phyloP scores from a whole-genome alignment of 495 filamentous ascomycete genomes.

The Usnea hakonensis region DNA sequence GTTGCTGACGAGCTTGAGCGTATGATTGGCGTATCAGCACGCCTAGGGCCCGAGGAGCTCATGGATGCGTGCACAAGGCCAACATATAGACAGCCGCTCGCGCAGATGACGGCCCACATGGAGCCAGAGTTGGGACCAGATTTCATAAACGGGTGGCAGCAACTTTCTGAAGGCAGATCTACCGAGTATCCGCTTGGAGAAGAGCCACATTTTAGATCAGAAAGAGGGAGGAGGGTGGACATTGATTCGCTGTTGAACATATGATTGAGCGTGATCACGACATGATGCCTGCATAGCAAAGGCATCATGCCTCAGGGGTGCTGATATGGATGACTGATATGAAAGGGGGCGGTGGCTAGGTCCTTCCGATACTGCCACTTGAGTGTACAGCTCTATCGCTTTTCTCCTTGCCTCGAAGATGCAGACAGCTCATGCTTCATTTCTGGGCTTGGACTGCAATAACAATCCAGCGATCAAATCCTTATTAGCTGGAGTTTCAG shows the following conservation, averaged over 20 bases:
- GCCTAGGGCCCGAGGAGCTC: conserved; percentile 25
- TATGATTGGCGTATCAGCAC: conserved; percentile 6
- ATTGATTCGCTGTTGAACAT: conserved; percentile 13
- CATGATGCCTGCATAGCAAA: conserved; percentile 1
- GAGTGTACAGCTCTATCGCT: background rate
- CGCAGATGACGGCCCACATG: conserved; percentile 20
- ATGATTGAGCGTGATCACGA: background rate
- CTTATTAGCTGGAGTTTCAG: background rate
- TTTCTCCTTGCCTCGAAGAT: background rate
- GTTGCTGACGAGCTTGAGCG: conserved; percentile 15
- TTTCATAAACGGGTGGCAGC: conserved; percentile 11
- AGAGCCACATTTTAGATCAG: background rate
- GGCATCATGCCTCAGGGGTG: background rate
- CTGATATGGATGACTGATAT: background rate
- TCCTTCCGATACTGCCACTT: background rate
- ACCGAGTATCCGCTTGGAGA: background rate
- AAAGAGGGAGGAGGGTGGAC: background rate
- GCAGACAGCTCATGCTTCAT: background rate
- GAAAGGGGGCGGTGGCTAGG: background rate
- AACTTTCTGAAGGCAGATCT: conserved; percentile 6
- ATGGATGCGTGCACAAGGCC: conserved; percentile 30
- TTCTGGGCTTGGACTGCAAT: background rate
- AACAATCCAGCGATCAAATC: background rate
- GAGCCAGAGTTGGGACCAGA: conserved; percentile 6
- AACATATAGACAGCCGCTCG: conserved; percentile 27